phyloP scores from a whole-genome alignment of 2,329 filamentous ascomycete genomes.

The Orbilia blumenaviensis region DNA sequence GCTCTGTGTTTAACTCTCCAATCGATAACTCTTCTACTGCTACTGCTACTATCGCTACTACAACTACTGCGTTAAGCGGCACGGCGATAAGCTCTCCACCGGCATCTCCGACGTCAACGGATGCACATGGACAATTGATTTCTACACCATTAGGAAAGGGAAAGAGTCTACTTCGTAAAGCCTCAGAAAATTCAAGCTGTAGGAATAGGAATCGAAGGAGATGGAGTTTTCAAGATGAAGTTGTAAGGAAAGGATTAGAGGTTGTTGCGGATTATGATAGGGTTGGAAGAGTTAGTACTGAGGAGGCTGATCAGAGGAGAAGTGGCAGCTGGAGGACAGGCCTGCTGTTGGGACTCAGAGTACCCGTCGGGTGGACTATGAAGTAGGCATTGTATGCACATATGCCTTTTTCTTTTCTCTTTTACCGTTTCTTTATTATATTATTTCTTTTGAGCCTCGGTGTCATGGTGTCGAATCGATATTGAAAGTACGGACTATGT shows the following conservation, averaged over 20 bases:
- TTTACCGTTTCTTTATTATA: background rate
- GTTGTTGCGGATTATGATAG: constrained; percentile 47
- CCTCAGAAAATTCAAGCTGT: constrained; percentile 18
- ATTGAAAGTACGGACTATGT: background rate
- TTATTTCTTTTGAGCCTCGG: background rate
- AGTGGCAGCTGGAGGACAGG: constrained; percentile 36
- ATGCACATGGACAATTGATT: constrained; percentile 37
- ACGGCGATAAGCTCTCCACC: background rate
- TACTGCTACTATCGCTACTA: background rate
- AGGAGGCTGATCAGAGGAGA: constrained; percentile 31
- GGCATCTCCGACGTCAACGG: constrained; percentile 34
- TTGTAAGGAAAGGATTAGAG: constrained; percentile 14
- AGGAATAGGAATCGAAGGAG: constrained; percentile 14
- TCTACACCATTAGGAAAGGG: constrained; percentile 30
- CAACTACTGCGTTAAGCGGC: background rate
- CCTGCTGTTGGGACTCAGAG: constrained; percentile 22
- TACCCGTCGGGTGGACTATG: constrained; percentile 48
- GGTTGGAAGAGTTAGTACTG: constrained; percentile 1
- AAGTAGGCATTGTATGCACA: constrained; percentile 4
- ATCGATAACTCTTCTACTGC: background rate
- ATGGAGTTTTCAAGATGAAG: constrained; percentile 18
- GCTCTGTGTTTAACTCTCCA: constrained; percentile 26
- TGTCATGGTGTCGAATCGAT: constrained; percentile 6
- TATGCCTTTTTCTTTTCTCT: background rate
- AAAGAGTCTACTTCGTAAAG: constrained; percentile 21